Evolutionary conservation across 768 basidiomycete species (phyloP).

Genomic region (Tricholoma flavovirens): DNA sequence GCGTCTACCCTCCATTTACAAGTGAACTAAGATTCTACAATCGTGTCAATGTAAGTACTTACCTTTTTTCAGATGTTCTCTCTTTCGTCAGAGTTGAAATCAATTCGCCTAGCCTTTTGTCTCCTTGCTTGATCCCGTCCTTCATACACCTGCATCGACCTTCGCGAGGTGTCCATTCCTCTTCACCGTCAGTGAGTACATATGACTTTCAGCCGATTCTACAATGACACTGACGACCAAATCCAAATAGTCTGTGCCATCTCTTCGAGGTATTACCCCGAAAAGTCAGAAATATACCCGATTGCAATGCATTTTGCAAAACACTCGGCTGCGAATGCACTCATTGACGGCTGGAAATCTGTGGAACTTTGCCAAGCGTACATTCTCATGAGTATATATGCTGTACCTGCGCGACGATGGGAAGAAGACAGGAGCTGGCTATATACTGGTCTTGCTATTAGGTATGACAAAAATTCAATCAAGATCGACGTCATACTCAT

Average conservation of each 20-base stretch:
- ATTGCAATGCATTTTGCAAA: constrained; percentile 89
- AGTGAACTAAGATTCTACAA: constrained; percentile 54
- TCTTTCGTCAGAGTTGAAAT: background rate
- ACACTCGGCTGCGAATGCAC: constrained; percentile 71
- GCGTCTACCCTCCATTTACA: constrained; percentile 3
- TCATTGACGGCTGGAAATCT: constrained; percentile 79
- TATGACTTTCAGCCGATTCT: background rate
- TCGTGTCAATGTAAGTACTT: constrained; percentile 51
- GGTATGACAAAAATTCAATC: constrained; percentile 28
- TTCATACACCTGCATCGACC: constrained; percentile 76
- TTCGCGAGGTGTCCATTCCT: constrained; percentile 86
- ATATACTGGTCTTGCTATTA: constrained; percentile 82
- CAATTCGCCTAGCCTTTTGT: constrained; percentile 47
- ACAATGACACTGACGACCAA: background rate
- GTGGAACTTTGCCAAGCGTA: constrained; percentile 91
- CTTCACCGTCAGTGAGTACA: constrained; percentile 75
- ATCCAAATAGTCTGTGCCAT: constrained; percentile 68
- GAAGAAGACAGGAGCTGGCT: constrained; percentile 90
- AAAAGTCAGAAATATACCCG: constrained; percentile 79
- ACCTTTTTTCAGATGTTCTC: background rate
- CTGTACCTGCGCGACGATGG: constrained; percentile 76
- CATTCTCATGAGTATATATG: constrained; percentile 79
- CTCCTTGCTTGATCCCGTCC: constrained; percentile 70
- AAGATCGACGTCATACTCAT: background rate
- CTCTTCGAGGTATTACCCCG: constrained; percentile 72